These are phyloP conservation scores for Scleroderma citrinum DNA, from an alignment of 768 basidiomycete species.

Conservation along the genomic window DNA sequence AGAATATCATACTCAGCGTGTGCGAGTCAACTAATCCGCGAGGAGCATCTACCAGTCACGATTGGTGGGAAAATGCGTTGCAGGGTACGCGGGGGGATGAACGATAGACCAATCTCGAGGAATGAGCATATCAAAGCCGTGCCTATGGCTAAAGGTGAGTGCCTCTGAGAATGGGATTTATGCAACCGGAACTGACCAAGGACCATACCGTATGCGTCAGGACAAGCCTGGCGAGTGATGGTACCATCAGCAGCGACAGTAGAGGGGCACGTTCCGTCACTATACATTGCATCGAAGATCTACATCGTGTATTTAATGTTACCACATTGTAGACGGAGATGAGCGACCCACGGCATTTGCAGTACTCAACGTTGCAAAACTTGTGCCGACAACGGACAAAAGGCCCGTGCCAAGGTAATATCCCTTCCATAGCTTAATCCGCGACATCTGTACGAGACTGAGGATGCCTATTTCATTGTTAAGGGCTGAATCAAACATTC, in stretches of 20 bases:
- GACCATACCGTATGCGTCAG: slow-evolving; percentile 75
- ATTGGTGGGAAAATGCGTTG: slow-evolving; percentile 73
- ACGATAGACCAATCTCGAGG: slow-evolving; percentile 74
- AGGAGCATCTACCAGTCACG: slow-evolving; percentile 50
- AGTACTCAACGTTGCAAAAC: slow-evolving; percentile 72
- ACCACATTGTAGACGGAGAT: neutral
- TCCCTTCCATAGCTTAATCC: slow-evolving; percentile 50
- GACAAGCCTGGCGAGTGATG: slow-evolving; percentile 55
- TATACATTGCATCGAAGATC: slow-evolving; percentile 77
- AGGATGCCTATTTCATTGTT: slow-evolving; percentile 50
- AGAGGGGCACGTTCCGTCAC: slow-evolving; percentile 69
- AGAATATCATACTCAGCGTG: neutral
- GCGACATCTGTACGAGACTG: slow-evolving; percentile 75
- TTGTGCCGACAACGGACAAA: slow-evolving; percentile 76
- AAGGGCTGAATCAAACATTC: neutral
- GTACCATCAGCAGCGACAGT: slow-evolving; percentile 53
- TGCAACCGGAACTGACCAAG: slow-evolving; percentile 40
- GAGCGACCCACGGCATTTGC: slow-evolving; percentile 50
- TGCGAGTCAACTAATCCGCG: neutral
- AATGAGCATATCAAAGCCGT: slow-evolving; percentile 75
- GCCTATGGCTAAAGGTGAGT: slow-evolving; percentile 32
- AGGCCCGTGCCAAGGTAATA: slow-evolving; percentile 79
- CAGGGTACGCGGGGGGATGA: slow-evolving; percentile 58
- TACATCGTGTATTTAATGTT: slow-evolving; percentile 15
- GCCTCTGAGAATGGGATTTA: neutral